Conservation (phyloP, 1,139 yeast species). For the Sugiyamaella grinbergsii region DNA sequence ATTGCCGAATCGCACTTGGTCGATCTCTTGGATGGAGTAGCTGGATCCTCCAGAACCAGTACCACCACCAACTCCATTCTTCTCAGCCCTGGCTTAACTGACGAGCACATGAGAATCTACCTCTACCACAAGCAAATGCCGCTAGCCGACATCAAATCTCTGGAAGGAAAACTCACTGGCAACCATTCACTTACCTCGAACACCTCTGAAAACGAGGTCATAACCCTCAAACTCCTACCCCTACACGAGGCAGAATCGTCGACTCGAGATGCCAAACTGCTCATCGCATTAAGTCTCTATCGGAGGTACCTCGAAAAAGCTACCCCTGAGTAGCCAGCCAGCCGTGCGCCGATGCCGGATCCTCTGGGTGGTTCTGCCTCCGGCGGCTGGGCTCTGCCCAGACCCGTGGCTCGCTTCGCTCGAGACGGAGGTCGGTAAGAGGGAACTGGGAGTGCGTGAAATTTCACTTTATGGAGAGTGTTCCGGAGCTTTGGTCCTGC, state of each 20-base stretch:
- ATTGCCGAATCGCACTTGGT: constrained; percentile 26
- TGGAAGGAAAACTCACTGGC: constrained; percentile 29
- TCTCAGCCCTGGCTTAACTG: constrained; percentile 32
- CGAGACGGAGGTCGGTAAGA: no score
- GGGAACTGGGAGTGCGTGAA: no score
- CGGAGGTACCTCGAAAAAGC: neutral
- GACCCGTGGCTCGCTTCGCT: no score
- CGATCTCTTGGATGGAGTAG: constrained; percentile 24
- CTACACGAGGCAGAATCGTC: constrained; percentile 19
- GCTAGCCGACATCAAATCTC: constrained; percentile 23
- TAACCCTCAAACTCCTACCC: constrained; percentile 26
- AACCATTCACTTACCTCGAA: constrained; percentile 19
- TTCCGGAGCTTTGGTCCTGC: no score
- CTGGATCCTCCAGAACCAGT: no score
- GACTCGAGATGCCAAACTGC: constrained; percentile 30
- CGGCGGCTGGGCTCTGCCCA: no score
- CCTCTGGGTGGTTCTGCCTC: no score
- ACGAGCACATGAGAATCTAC: constrained; percentile 30
- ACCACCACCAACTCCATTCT: constrained; percentile 20
- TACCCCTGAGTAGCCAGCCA: neutral
- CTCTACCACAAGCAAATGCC: constrained; percentile 25
- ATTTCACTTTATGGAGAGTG: no score
- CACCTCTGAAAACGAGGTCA: constrained; percentile 29
- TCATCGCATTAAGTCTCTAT: constrained; percentile 30
- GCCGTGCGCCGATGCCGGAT: neutral